phyloP scores from a whole-genome alignment of 352 stramenopile species.

The Pythium scleroteichum region DNA sequence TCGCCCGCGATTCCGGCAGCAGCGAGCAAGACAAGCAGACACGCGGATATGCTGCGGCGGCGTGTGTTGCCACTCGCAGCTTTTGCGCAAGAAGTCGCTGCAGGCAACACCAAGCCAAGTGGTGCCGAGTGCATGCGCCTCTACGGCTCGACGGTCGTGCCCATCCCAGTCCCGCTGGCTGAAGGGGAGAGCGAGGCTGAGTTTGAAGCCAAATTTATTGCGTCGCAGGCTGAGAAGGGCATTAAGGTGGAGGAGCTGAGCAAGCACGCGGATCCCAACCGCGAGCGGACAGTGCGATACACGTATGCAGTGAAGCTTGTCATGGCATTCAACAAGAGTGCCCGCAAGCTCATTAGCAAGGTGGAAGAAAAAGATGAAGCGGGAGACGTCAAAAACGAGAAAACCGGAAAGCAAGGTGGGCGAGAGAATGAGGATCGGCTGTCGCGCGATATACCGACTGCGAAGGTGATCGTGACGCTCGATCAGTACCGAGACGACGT shows the following conservation, averaged over 20 bases:
- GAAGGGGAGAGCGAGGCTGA: conserved; percentile 30
- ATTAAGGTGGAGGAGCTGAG: neutral
- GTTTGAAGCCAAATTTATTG: conserved; percentile 31
- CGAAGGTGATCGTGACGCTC: neutral
- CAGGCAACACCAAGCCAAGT: neutral
- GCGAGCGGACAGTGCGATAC: conserved; percentile 7
- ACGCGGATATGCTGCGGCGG: conserved; percentile 4
- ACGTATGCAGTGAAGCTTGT: conserved; percentile 1
- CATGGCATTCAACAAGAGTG: neutral
- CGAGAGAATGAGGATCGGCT: neutral
- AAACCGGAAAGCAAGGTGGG: neutral
- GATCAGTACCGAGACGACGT: neutral
- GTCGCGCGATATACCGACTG: neutral
- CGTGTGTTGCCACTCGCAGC: conserved; percentile 9
- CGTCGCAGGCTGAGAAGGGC: neutral
- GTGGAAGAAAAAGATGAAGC: neutral
- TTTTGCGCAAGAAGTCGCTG: conserved; percentile 2
- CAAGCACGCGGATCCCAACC: neutral
- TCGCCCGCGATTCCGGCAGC: no score
- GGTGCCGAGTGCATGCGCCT: neutral
- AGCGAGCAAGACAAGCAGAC: neutral
- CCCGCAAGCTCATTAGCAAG: neutral
- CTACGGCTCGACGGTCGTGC: neutral
- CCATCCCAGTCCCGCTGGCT: conserved; percentile 34
- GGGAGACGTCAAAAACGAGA: neutral